Conservation (phyloP, 768 basidiomycete genomes). For the Goffeauzyma gilvescens region DNA sequence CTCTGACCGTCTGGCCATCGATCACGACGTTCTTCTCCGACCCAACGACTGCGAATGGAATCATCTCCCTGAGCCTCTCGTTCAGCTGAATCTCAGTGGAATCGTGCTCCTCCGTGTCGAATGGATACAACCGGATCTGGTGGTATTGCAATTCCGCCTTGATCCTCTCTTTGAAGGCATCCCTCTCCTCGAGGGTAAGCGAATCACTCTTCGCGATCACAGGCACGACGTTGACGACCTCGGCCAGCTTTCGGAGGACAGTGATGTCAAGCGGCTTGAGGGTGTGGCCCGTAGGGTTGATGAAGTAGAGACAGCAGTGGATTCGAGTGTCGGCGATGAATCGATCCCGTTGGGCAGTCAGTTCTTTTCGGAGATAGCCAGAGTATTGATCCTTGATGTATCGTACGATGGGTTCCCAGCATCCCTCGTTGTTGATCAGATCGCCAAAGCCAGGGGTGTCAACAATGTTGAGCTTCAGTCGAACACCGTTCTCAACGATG, state of each 20-base stretch:
- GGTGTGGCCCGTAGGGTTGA: conserved; percentile 94
- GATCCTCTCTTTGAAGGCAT: conserved; percentile 87
- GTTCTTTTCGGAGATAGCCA: conserved; percentile 93
- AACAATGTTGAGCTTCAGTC: conserved; percentile 85
- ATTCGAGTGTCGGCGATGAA: conserved; percentile 97
- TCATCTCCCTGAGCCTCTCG: conserved; percentile 75
- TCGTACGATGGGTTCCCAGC: conserved; percentile 98
- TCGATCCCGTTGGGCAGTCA: conserved; percentile 95
- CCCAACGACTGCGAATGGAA: conserved; percentile 95
- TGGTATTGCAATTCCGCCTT: conserved; percentile 77
- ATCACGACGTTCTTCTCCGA: conserved; percentile 89
- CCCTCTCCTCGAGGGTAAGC: conserved; percentile 80
- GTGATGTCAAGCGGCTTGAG: conserved; percentile 83
- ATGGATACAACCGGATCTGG: conserved; percentile 87
- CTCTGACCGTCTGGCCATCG: conserved; percentile 84
- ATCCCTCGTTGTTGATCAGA: conserved; percentile 96
- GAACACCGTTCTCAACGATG: conserved; percentile 88
- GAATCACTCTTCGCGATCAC: conserved; percentile 95
- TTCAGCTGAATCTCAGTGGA: conserved; percentile 82
- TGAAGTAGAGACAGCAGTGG: conserved; percentile 95
- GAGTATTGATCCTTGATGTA: conserved; percentile 85
- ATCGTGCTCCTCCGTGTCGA: conserved; percentile 88
- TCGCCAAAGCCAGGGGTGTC: conserved; percentile 98
- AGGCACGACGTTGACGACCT: conserved; percentile 98
- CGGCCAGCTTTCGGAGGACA: conserved; percentile 96